Conservation (phyloP, 345 rosid species). For the Acer negundo region DNA sequence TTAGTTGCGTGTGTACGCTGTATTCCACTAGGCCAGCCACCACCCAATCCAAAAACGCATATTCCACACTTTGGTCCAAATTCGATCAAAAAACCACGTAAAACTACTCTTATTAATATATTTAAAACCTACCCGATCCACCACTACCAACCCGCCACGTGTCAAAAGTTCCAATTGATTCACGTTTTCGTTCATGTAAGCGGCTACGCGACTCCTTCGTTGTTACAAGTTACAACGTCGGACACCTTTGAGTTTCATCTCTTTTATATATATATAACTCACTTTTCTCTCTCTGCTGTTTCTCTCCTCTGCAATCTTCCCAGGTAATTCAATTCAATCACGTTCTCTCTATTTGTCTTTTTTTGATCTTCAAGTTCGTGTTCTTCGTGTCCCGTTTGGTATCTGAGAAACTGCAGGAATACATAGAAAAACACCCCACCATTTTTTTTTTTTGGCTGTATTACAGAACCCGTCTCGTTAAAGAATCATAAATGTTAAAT, state of each 20-base stretch:
- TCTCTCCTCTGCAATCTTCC: constrained; percentile 20
- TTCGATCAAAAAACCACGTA: too few species aligned
- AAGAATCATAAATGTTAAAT: neutral
- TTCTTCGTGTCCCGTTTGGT: neutral
- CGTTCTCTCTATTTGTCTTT: neutral
- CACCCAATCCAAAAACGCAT: too few species aligned
- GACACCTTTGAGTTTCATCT: neutral
- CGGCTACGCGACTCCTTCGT: constrained; percentile 28
- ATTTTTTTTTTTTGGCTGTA: neutral
- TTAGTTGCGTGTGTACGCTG: too few species aligned
- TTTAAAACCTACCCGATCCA: too few species aligned
- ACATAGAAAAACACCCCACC: neutral
- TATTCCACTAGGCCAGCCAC: too few species aligned
- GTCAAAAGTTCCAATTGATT: neutral
- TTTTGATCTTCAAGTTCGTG: neutral
- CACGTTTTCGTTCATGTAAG: constrained; percentile 3
- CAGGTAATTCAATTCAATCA: constrained; percentile 22
- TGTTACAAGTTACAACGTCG: neutral
- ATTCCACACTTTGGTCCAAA: too few species aligned
- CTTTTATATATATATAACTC: neutral
- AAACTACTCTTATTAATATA: too few species aligned
- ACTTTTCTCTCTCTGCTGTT: neutral
- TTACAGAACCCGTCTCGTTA: neutral
- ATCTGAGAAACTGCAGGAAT: constrained; percentile 3
- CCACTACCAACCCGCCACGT: constrained; percentile 26